Conservation (phyloP, 116 monocot genomes). For the Trichopus zeylanicus region DNA sequence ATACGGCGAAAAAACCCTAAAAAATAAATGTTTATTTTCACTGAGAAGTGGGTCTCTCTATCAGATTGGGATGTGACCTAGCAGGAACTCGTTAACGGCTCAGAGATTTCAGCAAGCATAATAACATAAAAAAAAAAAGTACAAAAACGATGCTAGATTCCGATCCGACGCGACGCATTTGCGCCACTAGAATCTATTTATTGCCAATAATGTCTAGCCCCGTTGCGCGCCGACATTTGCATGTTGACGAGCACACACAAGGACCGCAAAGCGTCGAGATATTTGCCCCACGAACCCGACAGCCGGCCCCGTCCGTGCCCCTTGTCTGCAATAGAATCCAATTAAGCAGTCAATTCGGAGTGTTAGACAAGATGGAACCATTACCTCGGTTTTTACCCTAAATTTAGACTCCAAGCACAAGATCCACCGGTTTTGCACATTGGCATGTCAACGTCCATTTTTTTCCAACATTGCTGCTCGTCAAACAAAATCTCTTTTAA, state of each 20-base stretch:
- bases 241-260: neutral
- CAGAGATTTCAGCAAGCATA: neutral
- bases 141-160: neutral
- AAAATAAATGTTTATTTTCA: too few relatives aligned
- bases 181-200: neutral
- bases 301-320: neutral
- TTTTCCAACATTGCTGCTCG: neutral
- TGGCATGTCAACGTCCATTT: neutral
- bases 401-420: neutral
- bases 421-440: neutral
- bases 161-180: neutral
- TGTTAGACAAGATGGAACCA: neutral
- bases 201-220: neutral
- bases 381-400: neutral
- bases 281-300: neutral
- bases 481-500: neutral
- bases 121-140: neutral
- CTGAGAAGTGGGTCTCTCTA: too few relatives aligned
- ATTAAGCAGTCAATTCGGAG: neutral
- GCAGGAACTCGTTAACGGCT: too few relatives aligned
- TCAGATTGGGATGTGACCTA: too few relatives aligned
- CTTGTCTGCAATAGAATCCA: neutral
- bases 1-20: too few relatives aligned
- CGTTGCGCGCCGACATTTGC: neutral
- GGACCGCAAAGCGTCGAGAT: neutral